Evolutionary conservation across 768 basidiomycete species (phyloP), one percentile per base, ranked within the genome.

Genomic region (Trametes sanguinea): DNA sequence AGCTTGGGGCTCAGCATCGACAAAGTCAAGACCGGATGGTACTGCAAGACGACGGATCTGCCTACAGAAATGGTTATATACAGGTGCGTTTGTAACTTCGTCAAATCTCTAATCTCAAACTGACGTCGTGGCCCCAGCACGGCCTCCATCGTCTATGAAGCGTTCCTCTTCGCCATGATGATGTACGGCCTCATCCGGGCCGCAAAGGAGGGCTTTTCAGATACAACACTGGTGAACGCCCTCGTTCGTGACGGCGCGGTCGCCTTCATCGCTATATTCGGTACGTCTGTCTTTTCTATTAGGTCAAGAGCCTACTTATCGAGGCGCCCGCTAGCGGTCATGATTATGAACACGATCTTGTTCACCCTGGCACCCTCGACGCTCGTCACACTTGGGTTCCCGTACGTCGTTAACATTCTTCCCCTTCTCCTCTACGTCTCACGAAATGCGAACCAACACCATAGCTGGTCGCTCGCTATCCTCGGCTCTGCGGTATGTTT

Each of bases 231-330:
- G 29, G 32, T 72, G 9, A 40, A 54, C 30, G 62, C 67, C 39
- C 64, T 73, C 53, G 58, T 70, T 11, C 69, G 69, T 22, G 72
- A 72, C 47, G 68, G 72, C 6, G 67, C 69, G 37, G 67, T 68
- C 60, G 71, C 71, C 0, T 73, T 70, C 48, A 43, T 62, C 5
- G 67, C 69, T 22, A 60, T 73, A n/a, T 72, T 70, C 47, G 33
- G 72, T 73, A 30, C n/a, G 69, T 47, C 30, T 7, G 22, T 22
- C 9, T 33, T 37, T 6, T 7, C 13, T 5, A 11, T 22, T 14
- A 14, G 27, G 7, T 9, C 27, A 9, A 6, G 27, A 16, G 6
- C 22, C 22, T 22, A 22, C 22, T 22, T 22, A 22, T 22, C 22
- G 22, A 22, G 22, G 22, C 22, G 3, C 4, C 9, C 16, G 4